Conservation (phyloP, 2,329 filamentous ascomycete species). For the Botrytis pseudocinerea region DNA sequence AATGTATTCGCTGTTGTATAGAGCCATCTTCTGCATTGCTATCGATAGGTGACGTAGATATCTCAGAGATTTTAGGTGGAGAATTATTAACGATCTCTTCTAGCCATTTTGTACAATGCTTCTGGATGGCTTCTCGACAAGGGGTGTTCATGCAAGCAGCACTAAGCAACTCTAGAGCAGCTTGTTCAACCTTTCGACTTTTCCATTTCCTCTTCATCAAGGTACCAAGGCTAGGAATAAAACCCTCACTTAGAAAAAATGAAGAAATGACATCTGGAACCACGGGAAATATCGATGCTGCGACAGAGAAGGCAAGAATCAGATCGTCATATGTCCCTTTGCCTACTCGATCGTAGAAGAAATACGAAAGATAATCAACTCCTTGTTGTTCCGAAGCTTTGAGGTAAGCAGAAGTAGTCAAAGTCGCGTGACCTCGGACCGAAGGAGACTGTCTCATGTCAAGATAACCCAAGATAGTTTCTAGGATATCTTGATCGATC, state of each 20-base stretch:
- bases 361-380: constrained; percentile 66
- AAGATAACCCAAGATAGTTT: constrained; percentile 82
- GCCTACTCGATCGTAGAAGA: constrained; percentile 71
- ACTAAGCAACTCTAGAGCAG: constrained; percentile 85
- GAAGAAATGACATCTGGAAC: constrained; percentile 72
- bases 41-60: constrained; percentile 31
- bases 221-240: constrained; percentile 73
- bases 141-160: constrained; percentile 82
- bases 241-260: constrained; percentile 86
- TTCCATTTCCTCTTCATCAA: constrained; percentile 80
- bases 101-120: constrained; percentile 84
- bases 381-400: constrained; percentile 73
- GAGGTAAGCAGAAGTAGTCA: constrained; percentile 81
- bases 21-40: constrained; percentile 37
- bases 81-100: constrained; percentile 78
- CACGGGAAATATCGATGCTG: constrained; percentile 83
- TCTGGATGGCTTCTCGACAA: constrained; percentile 80
- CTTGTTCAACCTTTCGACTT: constrained; percentile 81
- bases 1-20: constrained; percentile 48
- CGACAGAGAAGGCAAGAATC: constrained; percentile 91
- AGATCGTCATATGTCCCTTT: constrained; percentile 83
- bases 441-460: constrained; percentile 76
- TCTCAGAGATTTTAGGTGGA: constrained; percentile 51
- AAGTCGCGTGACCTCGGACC: constrained; percentile 76
- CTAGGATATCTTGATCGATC: constrained; percentile 73